phyloP scores from a whole-genome alignment of 202 grass and related monocot genomes.

The Brachypodium distachyon region DNA sequence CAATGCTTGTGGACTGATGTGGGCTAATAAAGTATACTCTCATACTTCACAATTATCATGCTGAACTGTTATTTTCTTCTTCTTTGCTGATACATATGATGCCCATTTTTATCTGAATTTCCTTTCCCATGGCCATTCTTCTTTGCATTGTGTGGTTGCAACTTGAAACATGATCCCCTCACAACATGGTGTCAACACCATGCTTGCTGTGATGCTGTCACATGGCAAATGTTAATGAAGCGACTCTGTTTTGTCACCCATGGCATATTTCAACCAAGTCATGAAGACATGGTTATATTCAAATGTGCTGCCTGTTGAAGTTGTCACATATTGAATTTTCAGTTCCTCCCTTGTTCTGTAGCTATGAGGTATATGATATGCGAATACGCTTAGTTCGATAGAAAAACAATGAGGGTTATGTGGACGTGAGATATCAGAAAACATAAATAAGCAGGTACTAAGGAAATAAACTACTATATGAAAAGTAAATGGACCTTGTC shows the following conservation, averaged over 20 bases:
- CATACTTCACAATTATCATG: background rate
- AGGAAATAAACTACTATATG: background rate
- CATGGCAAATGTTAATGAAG: constrained; percentile 13
- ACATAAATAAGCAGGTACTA: background rate
- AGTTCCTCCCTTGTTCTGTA: background rate
- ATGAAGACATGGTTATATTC: constrained; percentile 1
- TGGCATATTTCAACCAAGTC: constrained; percentile 1
- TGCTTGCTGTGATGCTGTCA: constrained; percentile 20
- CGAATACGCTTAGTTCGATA: background rate
- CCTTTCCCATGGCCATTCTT: no score
- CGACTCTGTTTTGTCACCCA: background rate
- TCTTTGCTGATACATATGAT: background rate
- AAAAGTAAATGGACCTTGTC: background rate
- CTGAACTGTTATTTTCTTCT: background rate
- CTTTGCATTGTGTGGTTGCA: background rate
- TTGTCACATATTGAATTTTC: background rate
- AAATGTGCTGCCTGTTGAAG: background rate
- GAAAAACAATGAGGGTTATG: background rate
- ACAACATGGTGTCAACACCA: background rate
- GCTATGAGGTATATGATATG: background rate
- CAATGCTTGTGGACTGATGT: constrained; percentile 98
- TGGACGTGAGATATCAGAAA: background rate
- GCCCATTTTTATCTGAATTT: background rate
- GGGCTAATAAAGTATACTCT: constrained; percentile 70
- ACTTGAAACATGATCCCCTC: background rate